Evolutionary conservation across 2,329 filamentous ascomycete species (phyloP), one percentile per base, ranked within the genome.

Genomic region (Colletotrichum chlorophyti): DNA sequence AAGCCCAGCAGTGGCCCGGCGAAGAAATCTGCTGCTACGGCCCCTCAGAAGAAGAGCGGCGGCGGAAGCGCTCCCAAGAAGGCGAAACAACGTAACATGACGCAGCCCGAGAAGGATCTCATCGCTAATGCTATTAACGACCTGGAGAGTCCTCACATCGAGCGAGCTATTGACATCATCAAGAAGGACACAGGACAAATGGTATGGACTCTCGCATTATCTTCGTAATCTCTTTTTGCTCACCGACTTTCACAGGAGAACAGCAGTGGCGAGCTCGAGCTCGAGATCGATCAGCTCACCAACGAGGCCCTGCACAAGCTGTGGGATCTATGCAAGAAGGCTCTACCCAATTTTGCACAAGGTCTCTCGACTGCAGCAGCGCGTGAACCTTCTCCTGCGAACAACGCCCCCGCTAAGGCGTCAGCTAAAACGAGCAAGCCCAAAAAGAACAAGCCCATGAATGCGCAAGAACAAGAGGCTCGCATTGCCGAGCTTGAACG

Each of bases 71-170:
- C 73, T 0, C 52, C 69, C 6, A 78, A 77, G 67, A 77, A 74
- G 68, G 19, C 53, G 11, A 82, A 79, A 60, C 87, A 85, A 66
- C 78, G 82, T n/a, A 83, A 83, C 51, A 84, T 91, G 68, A 86
- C 92, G 40, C 88, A 86, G 58, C 82, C 89, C 4, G 93, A 99
- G 75, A 98, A 98, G 79, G 91, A 95, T 57, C 86, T 93, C 64
- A 96, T 99, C 57, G 94, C 92, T 2, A 88, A 89, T 58, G 90
- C 91, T 12, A 95, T 97, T 63, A 90, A 89, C 66, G 88, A 88
- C 62, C 85, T 98, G 55, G 88, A 93, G 15, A 89, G 90, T 46
- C 80, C 82, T n/a, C 87, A 91, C 64, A 89, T 97, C 68, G 84
- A 88, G 46, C 86, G 87, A 65, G 92, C 94, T 0, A 91, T 97